Percentiles rank a stretch among this genome's conserved stretches.
These are phyloP conservation scores for Pyrenochaeta sp. DNA, from an alignment of 2,329 filamentous ascomycete genomes.

Conservation along the genomic window DNA sequence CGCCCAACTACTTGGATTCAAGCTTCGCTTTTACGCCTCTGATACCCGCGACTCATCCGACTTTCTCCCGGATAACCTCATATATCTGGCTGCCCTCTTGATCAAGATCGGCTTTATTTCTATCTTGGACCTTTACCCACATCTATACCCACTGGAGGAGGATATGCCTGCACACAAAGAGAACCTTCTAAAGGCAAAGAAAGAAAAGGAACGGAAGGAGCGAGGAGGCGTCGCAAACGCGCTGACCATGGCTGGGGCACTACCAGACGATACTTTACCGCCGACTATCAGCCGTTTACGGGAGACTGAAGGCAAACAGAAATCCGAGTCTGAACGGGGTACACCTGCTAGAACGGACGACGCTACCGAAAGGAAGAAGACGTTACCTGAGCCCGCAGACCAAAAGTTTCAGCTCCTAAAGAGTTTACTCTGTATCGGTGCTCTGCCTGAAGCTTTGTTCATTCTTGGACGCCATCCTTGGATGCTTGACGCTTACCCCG, in stretches of 20 bases:
- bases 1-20: slow-evolving; percentile 95
- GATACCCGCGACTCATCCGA: slow-evolving; percentile 77
- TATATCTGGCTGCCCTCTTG: slow-evolving; percentile 88
- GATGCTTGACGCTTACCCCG: slow-evolving; percentile 84
- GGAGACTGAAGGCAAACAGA: slow-evolving; percentile 64
- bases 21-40: slow-evolving; percentile 93
- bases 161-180: slow-evolving; percentile 79
- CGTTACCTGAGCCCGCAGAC: slow-evolving; percentile 77
- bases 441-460: slow-evolving; percentile 90
- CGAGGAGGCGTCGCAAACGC: slow-evolving; percentile 79
- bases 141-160: slow-evolving; percentile 86
- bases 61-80: slow-evolving; percentile 86
- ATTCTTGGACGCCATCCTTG: slow-evolving; percentile 92
- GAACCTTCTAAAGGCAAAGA: slow-evolving; percentile 70
- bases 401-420: slow-evolving; percentile 88
- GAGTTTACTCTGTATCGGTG: slow-evolving; percentile 87
- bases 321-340: slow-evolving; percentile 56
- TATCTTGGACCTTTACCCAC: slow-evolving; percentile 86
- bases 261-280: slow-evolving; percentile 79
- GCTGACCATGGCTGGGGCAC: slow-evolving; percentile 82
- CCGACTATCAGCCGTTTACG: slow-evolving; percentile 53
- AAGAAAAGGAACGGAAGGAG: slow-evolving; percentile 75
- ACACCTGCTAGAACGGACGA: slow-evolving; percentile 53
- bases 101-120: slow-evolving; percentile 99
- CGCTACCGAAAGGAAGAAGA: slow-evolving; percentile 54